A percentile compares a stretch with the other conserved stretches of the same genome.
Conservation (phyloP, 306 rosid genomes). For the Cicer bijugum region DNA sequence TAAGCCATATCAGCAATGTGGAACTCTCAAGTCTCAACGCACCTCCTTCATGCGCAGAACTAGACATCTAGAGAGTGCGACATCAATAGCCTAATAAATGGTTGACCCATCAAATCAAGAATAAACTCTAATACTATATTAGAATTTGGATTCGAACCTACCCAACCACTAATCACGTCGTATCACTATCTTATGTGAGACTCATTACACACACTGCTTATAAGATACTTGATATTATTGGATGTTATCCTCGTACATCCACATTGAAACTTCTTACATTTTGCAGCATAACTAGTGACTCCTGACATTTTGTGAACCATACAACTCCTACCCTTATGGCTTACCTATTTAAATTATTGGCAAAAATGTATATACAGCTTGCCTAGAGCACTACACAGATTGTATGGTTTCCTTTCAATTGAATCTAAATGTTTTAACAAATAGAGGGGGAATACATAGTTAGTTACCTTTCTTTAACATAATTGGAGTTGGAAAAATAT, state of each 20-base stretch:
- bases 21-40: neutral
- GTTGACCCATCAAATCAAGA: neutral
- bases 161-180: neutral
- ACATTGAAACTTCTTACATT: constrained; percentile 13
- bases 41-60: neutral
- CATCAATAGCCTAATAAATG: neutral
- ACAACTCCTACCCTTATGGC: neutral
- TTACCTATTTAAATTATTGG: neutral
- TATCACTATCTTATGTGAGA: neutral
- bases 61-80: neutral
- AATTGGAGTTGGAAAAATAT: constrained; percentile 95
- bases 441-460: constrained; percentile 26
- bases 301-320: constrained; percentile 21
- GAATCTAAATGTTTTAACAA: neutral
- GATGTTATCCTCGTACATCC: neutral
- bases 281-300: neutral
- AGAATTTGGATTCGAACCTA: neutral
- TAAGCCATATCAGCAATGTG: neutral
- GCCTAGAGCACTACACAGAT: neutral
- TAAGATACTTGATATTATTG: constrained; percentile 10
- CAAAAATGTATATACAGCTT: neutral
- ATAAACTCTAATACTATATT: neutral
- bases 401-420: constrained; percentile 15
- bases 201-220: neutral
- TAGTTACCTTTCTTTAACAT: constrained; percentile 83